Conservation (phyloP, 495 filamentous ascomycete species). For the Cercophora sp. region DNA sequence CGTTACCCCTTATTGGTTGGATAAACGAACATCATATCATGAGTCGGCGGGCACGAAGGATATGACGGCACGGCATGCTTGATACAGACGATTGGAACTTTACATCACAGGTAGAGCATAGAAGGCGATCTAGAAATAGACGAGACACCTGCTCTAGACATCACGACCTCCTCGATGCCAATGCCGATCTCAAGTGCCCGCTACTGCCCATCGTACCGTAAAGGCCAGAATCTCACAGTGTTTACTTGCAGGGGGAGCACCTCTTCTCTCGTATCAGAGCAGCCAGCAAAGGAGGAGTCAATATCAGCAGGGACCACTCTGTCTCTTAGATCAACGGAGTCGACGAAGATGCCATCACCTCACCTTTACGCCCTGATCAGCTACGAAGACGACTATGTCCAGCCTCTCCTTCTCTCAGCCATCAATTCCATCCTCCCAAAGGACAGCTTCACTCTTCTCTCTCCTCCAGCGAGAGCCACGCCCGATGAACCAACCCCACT, state of each 20-base stretch:
- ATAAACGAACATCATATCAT: not conserved
- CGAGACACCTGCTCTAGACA: conserved; percentile 16
- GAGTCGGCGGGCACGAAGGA: not conserved
- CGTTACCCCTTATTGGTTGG: no score
- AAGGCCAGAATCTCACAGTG: not conserved
- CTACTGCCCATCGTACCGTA: not conserved
- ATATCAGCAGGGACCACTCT: not conserved
- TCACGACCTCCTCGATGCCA: conserved; percentile 1
- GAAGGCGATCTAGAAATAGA: conserved; percentile 27
- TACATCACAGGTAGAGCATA: conserved; percentile 29
- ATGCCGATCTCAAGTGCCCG: not conserved
- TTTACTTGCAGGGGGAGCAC: not conserved
- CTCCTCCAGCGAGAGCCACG: conserved; percentile 19
- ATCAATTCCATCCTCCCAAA: conserved; percentile 58
- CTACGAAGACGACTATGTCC: conserved; percentile 82
- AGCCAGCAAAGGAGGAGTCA: not conserved
- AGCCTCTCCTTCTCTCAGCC: conserved; percentile 72
- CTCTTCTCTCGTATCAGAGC: no score
- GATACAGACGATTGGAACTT: no score
- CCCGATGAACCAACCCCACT: conserved; percentile 21
- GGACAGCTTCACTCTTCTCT: conserved; percentile 29
- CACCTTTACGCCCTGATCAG: conserved; percentile 72
- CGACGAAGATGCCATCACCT: conserved; percentile 1
- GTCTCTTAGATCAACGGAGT: not conserved
- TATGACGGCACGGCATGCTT: conserved; percentile 15